Evolutionary conservation across 140 eudicot species (phyloP), one percentile per base, ranked within the genome.

Genomic region (Erigeron philadelphicus): DNA sequence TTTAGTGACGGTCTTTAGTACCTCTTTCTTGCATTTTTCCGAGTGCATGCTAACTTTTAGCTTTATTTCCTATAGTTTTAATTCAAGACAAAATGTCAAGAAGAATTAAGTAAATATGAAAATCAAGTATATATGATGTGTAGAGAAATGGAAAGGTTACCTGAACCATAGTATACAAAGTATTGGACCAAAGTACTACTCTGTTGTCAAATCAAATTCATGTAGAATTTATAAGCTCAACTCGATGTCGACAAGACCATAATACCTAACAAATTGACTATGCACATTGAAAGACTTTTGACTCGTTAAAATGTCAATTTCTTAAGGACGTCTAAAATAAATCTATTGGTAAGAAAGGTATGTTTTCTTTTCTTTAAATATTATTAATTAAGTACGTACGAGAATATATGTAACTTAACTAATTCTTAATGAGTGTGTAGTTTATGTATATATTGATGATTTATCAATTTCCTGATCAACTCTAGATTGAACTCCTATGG

Each of bases 1-100:
- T 56, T 76, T 71, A 41, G 83, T 7, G 6, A 82, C 85, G 0
- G 72, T 66, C 67, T 82, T 82, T 23, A 85, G 47, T 0, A 85
- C 85, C 18, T 63, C 66, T 43, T 61, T 82, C 81, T 64, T 76
- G 79, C 85, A 85, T 53, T 76, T 85, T 66, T 77, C 42, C 21
- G 81, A 73, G 49, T 76, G 59, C 64, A 82, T 82, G 70, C 43
- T 73, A 40, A 85, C 90, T 40, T 74, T 80, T 12, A 85, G 8
- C 78, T 75, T 74, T 48, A 59, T 85, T 69, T 79, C 73, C 87
- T 75, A 50, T 38, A 49, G n/a, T n/a, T n/a, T 56, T 31, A 13
- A 44, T 48, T 67, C 62, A 58, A 31, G 1, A 25, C 35, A 25
- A 25, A 25, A 25, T 25, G 35, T 25, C 35, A 25, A 25, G 35